Evolutionary conservation across 805 yeast species (phyloP), one percentile per base, ranked within the genome.

Genomic region (Barnettozyma californica): DNA sequence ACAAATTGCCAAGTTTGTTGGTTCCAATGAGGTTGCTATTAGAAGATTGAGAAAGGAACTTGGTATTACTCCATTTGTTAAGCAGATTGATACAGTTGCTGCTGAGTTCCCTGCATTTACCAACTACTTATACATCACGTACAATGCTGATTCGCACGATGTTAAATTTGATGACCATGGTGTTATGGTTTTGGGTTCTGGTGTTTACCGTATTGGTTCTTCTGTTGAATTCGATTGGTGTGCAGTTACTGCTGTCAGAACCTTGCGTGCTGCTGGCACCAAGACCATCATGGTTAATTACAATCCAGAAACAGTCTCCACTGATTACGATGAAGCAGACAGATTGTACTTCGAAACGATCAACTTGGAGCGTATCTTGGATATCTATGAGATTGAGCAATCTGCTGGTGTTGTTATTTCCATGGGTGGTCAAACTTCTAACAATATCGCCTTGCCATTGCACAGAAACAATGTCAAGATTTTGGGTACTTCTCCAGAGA

Each of bases 221-320:
- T 92, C 98, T 27, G 99, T 92, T 53, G 99, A 92, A 71, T 92
- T 92, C 66, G 99, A 92, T 73, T 92, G 98, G 97, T 92, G 99
- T 81, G 98, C 98, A 42, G 99, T 92, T 50, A 81, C 96, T 56
- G 94, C 98, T 42, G 94, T 90, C 55, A 83, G 98, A 72, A 89
- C 98, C 37, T 76, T 92, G 65, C 82, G 99, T 62, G 85, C 85
- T 58, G 79, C 81, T 66, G 89, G 91, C 50, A 75, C 78, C 64
- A 92, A 90, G 75, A 92, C 98, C 38, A 84, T 94, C 64, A 94
- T 94, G 97, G 82, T 92, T 63, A 92, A 92, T 75, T 92, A 94
- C 74, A 92, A 92, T 73, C 99, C 99, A 37, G 99, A 92, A 73
- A 92, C 99, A 33, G 99, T 92, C 19, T 87, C 96, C n/a, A 92